Base-by-base conservation (phyloP, 352 stramenopile species). In the Globisporangium irregulare region DNA sequence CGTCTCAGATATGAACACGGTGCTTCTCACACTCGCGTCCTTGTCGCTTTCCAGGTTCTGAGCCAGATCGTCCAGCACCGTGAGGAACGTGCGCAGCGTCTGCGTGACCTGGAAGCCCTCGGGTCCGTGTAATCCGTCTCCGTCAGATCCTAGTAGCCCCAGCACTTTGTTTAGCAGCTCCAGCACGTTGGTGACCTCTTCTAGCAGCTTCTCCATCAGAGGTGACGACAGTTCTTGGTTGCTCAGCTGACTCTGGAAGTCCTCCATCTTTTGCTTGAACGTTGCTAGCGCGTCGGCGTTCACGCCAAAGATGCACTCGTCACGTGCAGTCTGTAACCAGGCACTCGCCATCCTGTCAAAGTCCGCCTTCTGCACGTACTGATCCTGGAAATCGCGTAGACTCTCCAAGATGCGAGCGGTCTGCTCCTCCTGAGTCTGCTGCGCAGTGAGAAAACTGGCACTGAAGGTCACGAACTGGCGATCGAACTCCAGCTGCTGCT, bases 261-360 rank as follows among this genome's bases (percentile, higher is more conserved):
- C 51, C 8, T 69, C 20, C 9, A 91, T 65, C 46, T 83, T 72
- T 1, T 66, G 63, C 62, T 80, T 69, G 1, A 91, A 50, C 15
- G 54, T 59, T 2, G 56, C 54, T 4, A 91, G 71, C 25, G 72
- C 71, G 3, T 74, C 72, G 0, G 57, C 50, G n/a, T 75, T 78
- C 18, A 73, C 74, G 18, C 82, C 82, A 27, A 83, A 88, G n/a
- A 89, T 66, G 48, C 82, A 89, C 54, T 86, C 79, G 54, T 86
- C 79, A 3, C 76, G 66, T 12, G 81, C 82, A 1, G 69, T 76
- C 38, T 86, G 76, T n/a, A 86, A 64, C 82, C 77, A 86, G 6
- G 48, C 53, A 4, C 32, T 72, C 1, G 67, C 63, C 48, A 75
- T 64, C 18, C 57, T 56, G 12, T 76, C 71, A n/a, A 89, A 66